phyloP scores from a whole-genome alignment of 169 alveolate species.

The Plasmodium reichenowi region DNA sequence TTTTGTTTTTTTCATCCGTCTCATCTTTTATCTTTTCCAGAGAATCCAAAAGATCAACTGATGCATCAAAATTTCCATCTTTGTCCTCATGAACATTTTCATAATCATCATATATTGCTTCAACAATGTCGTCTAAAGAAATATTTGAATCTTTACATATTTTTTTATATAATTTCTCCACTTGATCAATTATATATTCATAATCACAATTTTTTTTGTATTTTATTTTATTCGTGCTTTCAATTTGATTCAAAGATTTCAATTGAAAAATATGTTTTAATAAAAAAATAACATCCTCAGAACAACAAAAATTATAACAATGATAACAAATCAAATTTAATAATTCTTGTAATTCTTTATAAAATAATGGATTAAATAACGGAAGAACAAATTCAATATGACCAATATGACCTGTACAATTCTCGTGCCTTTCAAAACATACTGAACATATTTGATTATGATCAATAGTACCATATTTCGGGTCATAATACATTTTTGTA shows the following conservation, averaged over 20 bases:
- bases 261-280: slow-evolving; percentile 77
- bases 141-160: slow-evolving; percentile 72
- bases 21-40: no score
- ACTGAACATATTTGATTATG: slow-evolving; percentile 90
- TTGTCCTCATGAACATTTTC: background rate
- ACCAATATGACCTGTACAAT: slow-evolving; percentile 97
- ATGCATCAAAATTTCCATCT: background rate
- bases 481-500: slow-evolving; percentile 91
- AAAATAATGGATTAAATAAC: slow-evolving; percentile 94
- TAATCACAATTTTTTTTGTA: slow-evolving; percentile 48
- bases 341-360: slow-evolving; percentile 90
- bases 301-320: slow-evolving; percentile 80
- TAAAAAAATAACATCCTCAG: slow-evolving; percentile 77
- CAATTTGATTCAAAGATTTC: slow-evolving; percentile 77
- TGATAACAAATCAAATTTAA: slow-evolving; percentile 89
- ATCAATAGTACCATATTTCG: slow-evolving; percentile 95
- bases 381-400: slow-evolving; percentile 94
- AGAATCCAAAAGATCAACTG: no score
- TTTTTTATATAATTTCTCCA: slow-evolving; percentile 27
- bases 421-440: slow-evolving; percentile 92
- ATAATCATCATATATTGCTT: background rate
- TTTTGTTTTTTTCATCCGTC: no score
- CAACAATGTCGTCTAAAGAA: slow-evolving; percentile 34
- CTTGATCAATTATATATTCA: slow-evolving; percentile 66
- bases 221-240: slow-evolving; percentile 74